A percentile compares a stretch with the other conserved stretches of the same genome.
Evolutionary conservation across 768 basidiomycete genomes (phyloP).

Genomic region (Guyanaporus albipodus): DNA sequence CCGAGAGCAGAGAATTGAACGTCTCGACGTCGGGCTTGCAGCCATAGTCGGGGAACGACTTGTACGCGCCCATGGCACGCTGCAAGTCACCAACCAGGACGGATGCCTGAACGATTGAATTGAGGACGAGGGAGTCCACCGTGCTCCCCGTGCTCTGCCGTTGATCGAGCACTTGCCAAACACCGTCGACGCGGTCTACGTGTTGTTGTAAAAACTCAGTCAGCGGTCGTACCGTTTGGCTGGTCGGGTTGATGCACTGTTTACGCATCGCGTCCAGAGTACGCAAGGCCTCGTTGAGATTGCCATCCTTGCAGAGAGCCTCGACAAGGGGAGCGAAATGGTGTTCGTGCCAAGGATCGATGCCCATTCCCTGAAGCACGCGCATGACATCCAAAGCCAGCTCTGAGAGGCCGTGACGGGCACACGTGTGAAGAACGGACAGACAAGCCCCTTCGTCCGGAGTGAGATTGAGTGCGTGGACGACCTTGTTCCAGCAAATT

Average conservation of each 20-base stretch:
- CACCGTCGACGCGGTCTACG: slow-evolving; percentile 54
- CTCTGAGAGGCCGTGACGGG: slow-evolving; percentile 64
- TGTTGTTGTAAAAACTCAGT: slow-evolving; percentile 43
- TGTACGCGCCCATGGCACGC: slow-evolving; percentile 76
- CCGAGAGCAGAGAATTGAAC: slow-evolving; percentile 66
- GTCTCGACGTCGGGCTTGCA: slow-evolving; percentile 58
- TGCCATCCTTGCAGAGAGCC: slow-evolving; percentile 55
- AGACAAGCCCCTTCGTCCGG: slow-evolving; percentile 76
- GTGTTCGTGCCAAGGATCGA: slow-evolving; percentile 55
- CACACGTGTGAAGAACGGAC: slow-evolving; percentile 68
- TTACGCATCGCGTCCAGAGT: slow-evolving; percentile 58
- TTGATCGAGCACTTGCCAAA: slow-evolving; percentile 62
- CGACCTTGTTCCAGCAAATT: slow-evolving; percentile 57
- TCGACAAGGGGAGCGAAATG: slow-evolving; percentile 79
- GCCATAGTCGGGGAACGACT: slow-evolving; percentile 51
- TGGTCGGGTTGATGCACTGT: slow-evolving; percentile 45
- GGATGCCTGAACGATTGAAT: slow-evolving; percentile 63
- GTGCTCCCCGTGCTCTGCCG: slow-evolving; percentile 48
- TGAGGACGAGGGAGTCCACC: slow-evolving; percentile 58
- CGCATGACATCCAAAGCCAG: slow-evolving; percentile 65
- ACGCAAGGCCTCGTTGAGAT: slow-evolving; percentile 60
- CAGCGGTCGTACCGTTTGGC: slow-evolving; percentile 53
- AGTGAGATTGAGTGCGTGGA: slow-evolving; percentile 45
- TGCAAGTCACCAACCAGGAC: slow-evolving; percentile 61
- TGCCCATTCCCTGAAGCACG: slow-evolving; percentile 45